Conservation (phyloP, 768 basidiomycete species). For the Tylopilus sp. region DNA sequence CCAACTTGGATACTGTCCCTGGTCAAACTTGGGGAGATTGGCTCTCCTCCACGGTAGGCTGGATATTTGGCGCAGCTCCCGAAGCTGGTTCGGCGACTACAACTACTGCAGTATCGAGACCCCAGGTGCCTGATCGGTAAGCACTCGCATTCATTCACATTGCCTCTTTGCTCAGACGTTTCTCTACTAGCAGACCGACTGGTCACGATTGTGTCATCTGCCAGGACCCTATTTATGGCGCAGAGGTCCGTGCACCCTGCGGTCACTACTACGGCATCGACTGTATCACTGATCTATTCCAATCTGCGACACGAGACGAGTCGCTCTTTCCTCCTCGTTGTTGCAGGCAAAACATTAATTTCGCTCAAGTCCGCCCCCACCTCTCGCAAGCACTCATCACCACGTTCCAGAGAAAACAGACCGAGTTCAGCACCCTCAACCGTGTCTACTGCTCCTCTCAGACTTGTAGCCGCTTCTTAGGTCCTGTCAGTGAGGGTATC, state of each 20-base stretch:
- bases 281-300: background rate
- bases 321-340: background rate
- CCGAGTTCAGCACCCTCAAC: background rate
- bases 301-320: background rate
- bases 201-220: background rate
- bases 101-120: background rate
- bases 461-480: background rate
- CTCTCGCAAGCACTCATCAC: background rate
- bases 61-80: background rate
- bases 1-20: background rate
- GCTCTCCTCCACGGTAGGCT: conserved; percentile 12
- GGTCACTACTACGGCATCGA: background rate
- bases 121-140: background rate
- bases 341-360: background rate
- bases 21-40: conserved; percentile 16
- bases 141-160: background rate
- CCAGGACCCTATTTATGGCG: background rate
- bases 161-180: background rate
- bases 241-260: background rate
- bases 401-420: background rate
- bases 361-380: background rate
- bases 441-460: background rate
- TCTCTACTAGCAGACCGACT: background rate
- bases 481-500: background rate
- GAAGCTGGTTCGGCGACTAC: background rate